Evolutionary conservation across 164 flowering plant genomes (phyloP).

Genomic region (Nymphaea thermarum): DNA sequence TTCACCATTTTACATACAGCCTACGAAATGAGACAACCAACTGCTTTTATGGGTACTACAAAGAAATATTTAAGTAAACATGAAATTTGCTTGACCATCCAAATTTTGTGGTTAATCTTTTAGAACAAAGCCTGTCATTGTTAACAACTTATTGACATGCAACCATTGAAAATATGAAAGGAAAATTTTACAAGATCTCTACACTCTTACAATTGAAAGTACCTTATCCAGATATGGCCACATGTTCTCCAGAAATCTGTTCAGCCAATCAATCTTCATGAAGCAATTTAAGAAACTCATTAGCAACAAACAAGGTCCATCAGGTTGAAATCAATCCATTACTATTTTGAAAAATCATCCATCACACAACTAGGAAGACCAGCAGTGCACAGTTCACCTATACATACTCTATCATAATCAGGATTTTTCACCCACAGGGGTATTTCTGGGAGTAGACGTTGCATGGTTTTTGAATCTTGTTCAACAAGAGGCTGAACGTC

Average conservation of each 20-base stretch:
- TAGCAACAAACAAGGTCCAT: neutral
- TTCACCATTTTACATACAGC: conserved; percentile 84
- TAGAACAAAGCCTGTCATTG: no score
- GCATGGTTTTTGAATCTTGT: conserved; percentile 54
- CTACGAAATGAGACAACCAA: conserved; percentile 16
- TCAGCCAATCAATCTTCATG: conserved; percentile 89
- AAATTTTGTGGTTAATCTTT: no score
- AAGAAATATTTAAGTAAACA: no score
- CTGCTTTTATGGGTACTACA: neutral
- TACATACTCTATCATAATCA: conserved; percentile 86
- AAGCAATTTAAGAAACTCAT: neutral
- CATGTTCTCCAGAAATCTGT: conserved; percentile 61
- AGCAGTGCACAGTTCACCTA: neutral
- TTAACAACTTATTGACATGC: neutral
- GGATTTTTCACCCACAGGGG: conserved; percentile 95
- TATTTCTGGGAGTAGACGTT: conserved; percentile 77
- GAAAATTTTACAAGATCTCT: neutral
- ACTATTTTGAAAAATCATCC: neutral
- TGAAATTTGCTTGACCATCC: no score
- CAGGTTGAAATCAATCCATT: neutral
- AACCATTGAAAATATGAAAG: neutral
- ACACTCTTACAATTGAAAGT: neutral
- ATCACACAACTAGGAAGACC: neutral
- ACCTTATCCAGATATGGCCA: conserved; percentile 99
- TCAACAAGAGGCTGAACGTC: conserved; percentile 66